phyloP scores from a whole-genome alignment of 2,329 filamentous ascomycete species.

The Xylaria sp. region DNA sequence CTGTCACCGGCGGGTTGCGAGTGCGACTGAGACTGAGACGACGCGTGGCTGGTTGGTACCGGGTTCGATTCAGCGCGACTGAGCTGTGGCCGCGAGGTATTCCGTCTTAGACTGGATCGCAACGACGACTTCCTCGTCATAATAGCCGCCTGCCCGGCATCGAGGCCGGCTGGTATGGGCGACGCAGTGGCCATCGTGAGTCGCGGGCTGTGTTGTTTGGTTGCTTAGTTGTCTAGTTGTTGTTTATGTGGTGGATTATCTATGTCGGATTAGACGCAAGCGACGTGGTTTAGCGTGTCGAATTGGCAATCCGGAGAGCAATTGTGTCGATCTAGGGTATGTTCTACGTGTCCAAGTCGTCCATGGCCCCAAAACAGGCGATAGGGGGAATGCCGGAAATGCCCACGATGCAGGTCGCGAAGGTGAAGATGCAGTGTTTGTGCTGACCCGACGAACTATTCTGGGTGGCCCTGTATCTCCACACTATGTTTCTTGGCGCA shows the following conservation, averaged over 20 bases:
- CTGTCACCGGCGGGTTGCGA: conserved; percentile 73
- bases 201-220: conserved; percentile 30
- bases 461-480: conserved; percentile 25
- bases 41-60: conserved; percentile 46
- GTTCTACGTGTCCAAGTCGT: conserved; percentile 54
- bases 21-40: conserved; percentile 42
- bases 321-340: conserved; percentile 48
- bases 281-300: conserved; percentile 38
- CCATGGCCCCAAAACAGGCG: conserved; percentile 51
- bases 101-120: conserved; percentile 64
- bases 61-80: conserved; percentile 60
- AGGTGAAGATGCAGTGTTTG: conserved; percentile 42
- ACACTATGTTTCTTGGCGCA: conserved; percentile 39
- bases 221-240: too few relatives aligned
- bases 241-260: conserved; percentile 34
- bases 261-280: conserved; percentile 32
- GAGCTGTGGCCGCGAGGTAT: conserved; percentile 58
- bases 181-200: conserved; percentile 46
- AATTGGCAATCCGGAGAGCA: conserved; percentile 46
- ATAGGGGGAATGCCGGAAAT: conserved; percentile 49
- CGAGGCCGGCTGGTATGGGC: conserved; percentile 60
- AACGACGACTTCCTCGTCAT: conserved; percentile 64
- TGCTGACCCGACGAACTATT: conserved; percentile 40
- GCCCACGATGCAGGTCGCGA: conserved; percentile 52
- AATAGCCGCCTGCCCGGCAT: conserved; percentile 59